Evolutionary conservation across 1,284 basidiomycete species (phyloP).

Genomic region (Cutaneotrichosporon sp.): DNA sequence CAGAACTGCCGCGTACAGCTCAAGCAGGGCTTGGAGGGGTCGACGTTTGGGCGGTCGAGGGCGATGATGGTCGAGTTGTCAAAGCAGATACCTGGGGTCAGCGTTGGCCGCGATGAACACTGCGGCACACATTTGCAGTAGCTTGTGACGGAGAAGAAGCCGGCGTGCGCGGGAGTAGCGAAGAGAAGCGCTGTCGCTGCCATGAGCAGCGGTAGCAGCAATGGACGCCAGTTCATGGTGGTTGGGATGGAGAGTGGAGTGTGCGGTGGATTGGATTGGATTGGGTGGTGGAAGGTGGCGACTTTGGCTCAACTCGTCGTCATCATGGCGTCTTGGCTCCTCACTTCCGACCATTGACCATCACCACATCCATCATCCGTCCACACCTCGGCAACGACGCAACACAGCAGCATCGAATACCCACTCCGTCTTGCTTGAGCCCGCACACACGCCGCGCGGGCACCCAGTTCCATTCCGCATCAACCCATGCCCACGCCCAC

Average conservation of each 20-base stretch:
- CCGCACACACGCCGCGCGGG: not conserved
- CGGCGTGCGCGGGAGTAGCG: slow-evolving; percentile 11
- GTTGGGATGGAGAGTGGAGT: not conserved
- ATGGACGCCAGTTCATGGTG: no score
- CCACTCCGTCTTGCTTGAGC: not conserved
- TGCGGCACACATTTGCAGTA: slow-evolving; percentile 46
- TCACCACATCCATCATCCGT: not conserved
- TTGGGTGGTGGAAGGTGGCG: not conserved
- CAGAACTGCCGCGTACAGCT: slow-evolving; percentile 94
- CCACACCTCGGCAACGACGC: no score
- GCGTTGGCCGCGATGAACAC: not conserved
- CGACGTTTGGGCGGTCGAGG: slow-evolving; percentile 65
- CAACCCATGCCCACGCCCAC: no score
- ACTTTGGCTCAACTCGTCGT: not conserved
- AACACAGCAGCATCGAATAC: no score
- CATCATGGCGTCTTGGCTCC: not conserved
- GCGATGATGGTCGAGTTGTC: slow-evolving; percentile 81
- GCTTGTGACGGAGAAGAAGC: slow-evolving; percentile 32
- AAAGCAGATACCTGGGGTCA: slow-evolving; percentile 75
- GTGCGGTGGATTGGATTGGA: not conserved
- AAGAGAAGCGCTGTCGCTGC: not conserved
- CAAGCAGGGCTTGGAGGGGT: slow-evolving; percentile 80
- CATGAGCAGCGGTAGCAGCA: slow-evolving; percentile 2
- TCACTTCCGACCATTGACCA: not conserved
- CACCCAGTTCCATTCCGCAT: no score